phyloP scores from a whole-genome alignment of 148 eudicot genomes.

The Heliosperma pusillum region DNA sequence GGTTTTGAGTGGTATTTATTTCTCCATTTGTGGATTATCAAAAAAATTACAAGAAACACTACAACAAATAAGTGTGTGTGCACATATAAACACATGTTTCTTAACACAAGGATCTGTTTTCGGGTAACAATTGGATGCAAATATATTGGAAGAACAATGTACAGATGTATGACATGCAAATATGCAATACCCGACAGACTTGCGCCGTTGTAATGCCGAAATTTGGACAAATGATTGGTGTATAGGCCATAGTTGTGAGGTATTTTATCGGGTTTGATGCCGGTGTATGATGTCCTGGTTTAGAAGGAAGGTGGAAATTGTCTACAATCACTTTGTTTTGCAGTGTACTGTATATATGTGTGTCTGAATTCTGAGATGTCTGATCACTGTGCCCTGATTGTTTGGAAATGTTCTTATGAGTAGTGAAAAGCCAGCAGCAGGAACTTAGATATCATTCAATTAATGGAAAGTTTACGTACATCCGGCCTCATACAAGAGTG shows the following conservation, averaged over 20 bases:
- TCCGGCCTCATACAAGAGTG: too few species aligned
- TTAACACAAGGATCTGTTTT: neutral
- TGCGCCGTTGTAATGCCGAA: neutral
- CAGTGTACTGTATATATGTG: neutral
- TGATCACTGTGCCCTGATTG: too few species aligned
- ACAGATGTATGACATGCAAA: neutral
- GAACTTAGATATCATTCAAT: too few species aligned
- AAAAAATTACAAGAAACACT: neutral
- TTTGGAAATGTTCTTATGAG: too few species aligned
- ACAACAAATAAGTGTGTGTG: too few species aligned
- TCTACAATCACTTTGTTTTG: neutral
- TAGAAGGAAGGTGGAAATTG: neutral
- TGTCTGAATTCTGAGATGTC: too few species aligned
- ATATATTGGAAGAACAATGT: neutral
- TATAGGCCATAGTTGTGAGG: neutral
- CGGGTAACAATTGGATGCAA: neutral
- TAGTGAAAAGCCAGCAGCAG: too few species aligned
- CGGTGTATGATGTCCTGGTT: neutral
- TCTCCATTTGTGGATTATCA: constrained; percentile 30
- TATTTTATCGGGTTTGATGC: neutral
- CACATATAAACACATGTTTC: neutral
- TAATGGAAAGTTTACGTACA: too few species aligned
- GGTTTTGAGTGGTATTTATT: neutral
- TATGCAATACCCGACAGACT: neutral
- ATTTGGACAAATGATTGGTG: neutral